Evolutionary conservation across 2,329 filamentous ascomycete species (phyloP).

Genomic region (Fusarium fujikuroi): DNA sequence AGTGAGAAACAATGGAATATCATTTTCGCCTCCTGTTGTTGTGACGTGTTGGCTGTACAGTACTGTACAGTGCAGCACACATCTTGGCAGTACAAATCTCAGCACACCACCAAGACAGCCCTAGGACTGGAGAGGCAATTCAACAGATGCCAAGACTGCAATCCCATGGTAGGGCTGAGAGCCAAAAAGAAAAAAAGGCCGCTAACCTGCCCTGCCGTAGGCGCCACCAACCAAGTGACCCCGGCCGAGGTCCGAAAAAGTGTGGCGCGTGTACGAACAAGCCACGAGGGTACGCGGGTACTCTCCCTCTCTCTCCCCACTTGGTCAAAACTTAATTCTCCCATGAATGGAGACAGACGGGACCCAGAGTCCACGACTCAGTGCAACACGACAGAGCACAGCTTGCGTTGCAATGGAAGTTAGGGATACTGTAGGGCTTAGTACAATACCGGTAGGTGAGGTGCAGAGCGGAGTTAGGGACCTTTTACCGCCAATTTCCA

Average conservation of each 20-base stretch:
- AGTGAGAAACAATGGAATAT: neutral
- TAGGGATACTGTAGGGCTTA: constrained; percentile 34
- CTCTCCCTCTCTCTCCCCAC: neutral
- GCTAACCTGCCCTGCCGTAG: neutral
- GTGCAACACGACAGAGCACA: neutral
- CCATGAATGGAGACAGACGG: neutral
- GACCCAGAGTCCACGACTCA: constrained; percentile 24
- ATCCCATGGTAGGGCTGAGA: constrained; percentile 22
- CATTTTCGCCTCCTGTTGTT: neutral
- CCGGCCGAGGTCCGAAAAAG: neutral
- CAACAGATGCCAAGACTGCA: constrained; percentile 16
- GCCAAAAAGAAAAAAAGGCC: constrained; percentile 3
- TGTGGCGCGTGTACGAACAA: constrained; percentile 10
- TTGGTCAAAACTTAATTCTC: constrained; percentile 18
- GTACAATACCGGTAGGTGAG: neutral
- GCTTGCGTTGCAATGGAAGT: neutral
- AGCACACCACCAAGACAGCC: constrained; percentile 11
- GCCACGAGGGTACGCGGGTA: constrained; percentile 14
- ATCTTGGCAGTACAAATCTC: constrained; percentile 1
- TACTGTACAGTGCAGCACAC: too few species aligned
- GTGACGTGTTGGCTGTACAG: neutral
- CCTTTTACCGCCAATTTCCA: constrained; percentile 5
- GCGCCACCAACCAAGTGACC: neutral
- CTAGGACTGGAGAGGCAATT: constrained; percentile 20
- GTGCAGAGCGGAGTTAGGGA: neutral